Evolutionary conservation across 768 basidiomycete species (phyloP), one percentile per base, ranked within the genome.

Genomic region (Lactifluus echinatus): DNA sequence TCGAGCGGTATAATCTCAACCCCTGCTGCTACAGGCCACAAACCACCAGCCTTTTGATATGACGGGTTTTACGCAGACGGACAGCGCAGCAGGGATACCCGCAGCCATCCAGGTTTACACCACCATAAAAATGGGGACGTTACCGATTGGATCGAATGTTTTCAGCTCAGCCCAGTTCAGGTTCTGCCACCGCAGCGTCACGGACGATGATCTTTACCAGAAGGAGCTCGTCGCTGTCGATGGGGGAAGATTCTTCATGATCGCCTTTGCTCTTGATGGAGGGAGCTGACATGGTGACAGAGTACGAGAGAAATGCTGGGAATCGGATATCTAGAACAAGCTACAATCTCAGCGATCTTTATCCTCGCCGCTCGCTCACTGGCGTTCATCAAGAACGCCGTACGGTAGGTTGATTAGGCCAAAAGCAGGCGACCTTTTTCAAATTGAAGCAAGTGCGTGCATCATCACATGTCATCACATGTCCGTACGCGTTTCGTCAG

Each of bases 1-100:
- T 93, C 88, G 72, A 82, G 84, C 92, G 90, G 91, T 93, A 82
- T 93, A 59, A 88, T 93, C 92, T 94, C 91, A 93, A 91, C 73
- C 89, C 81, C 74, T 71, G 73, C 71, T 42, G 19, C 71, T 64
- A 57, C 56, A 65, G 31, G 65, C 60, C 62, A 64, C 66, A 63
- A 65, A 46, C 64, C 58, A 64, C 61, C 58, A 62, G 61, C 65
- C 65, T 47, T 46, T 59, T 63, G 45, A 45, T 56, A 63, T 24
- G 45, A 61, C 59, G 55, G 66, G 66, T 65, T 70, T 58, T 63
- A 65, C 51, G 59, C 44, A 64, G 56, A 63, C 65, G 49, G 52
- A 10, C 31, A 59, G 56, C 26, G 24, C 11, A 47, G 44, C 72
- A 73, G 75, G 79, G 86, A 87, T 90, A 91, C 89, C 89, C 89